These are phyloP conservation scores for Gyrodon lividus DNA, from an alignment of 768 basidiomycete species.

Conservation along the genomic window DNA sequence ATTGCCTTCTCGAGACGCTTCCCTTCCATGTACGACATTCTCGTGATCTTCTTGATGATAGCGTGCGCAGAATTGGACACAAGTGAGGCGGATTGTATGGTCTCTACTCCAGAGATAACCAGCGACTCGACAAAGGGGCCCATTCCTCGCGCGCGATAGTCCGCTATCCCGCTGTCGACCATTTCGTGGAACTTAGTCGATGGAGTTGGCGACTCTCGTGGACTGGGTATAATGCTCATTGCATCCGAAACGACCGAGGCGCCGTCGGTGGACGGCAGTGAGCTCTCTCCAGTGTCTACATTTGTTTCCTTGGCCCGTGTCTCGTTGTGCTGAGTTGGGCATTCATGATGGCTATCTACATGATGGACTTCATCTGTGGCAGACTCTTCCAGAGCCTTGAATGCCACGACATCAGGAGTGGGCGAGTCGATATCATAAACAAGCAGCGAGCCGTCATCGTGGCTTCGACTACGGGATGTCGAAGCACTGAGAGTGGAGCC, in stretches of 20 bases:
- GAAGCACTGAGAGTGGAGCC: not conserved
- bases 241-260: constrained; percentile 4
- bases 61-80: constrained; percentile 1
- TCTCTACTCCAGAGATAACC: constrained; percentile 3
- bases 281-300: not conserved
- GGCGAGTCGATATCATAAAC: constrained; percentile 2
- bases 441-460: constrained; percentile 1
- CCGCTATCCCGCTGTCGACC: constrained; percentile 1
- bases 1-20: constrained; percentile 4
- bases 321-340: not conserved
- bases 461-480: not conserved
- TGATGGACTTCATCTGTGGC: not conserved
- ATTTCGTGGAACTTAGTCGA: constrained; percentile 11
- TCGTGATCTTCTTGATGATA: constrained; percentile 5
- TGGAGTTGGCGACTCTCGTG: not conserved
- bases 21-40: not conserved
- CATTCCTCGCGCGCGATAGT: not conserved
- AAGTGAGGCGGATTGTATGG: not conserved
- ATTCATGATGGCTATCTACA: not conserved
- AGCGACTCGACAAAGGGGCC: constrained; percentile 4
- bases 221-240: constrained; percentile 11
- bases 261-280: not conserved
- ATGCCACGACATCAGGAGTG: constrained; percentile 1
- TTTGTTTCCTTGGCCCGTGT: not conserved
- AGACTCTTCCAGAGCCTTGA: not conserved